Percentiles rank a stretch among this genome's conserved stretches.
These are phyloP conservation scores for Luffa acutangula DNA, from an alignment of 306 rosid species.

Conservation along the genomic window DNA sequence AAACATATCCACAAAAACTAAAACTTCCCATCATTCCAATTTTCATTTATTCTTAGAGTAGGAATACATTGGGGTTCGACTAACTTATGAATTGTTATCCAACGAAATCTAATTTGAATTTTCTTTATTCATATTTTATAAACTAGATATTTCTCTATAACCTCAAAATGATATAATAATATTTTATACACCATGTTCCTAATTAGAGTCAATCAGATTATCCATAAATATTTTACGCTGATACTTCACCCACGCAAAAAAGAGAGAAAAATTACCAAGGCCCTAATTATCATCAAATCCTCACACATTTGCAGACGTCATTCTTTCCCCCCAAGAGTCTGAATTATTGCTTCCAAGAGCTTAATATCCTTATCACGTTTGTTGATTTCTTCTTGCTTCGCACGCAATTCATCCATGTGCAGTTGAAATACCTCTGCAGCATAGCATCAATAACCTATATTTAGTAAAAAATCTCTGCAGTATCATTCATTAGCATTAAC, in stretches of 20 bases:
- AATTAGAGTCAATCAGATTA: not conserved
- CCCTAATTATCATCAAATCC: not conserved
- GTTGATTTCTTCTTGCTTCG: slow-evolving; percentile 65
- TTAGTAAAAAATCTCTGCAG: not conserved
- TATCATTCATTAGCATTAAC: not conserved
- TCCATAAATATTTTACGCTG: not conserved
- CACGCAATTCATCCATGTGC: slow-evolving; percentile 91
- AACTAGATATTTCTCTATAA: not conserved
- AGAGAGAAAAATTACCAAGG: not conserved
- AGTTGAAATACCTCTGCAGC: slow-evolving; percentile 74
- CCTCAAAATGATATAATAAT: not conserved
- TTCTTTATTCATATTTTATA: not conserved
- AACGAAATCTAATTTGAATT: not conserved
- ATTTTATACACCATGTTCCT: not conserved
- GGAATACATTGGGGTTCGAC: not conserved
- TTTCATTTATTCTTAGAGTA: not conserved
- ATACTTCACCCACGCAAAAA: not conserved
- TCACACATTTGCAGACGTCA: slow-evolving; percentile 3
- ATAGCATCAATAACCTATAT: not conserved
- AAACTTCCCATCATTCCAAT: not conserved
- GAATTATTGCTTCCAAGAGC: slow-evolving; percentile 74
- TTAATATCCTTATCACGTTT: slow-evolving; percentile 86
- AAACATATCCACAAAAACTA: not conserved
- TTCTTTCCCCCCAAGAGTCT: slow-evolving; percentile 70
- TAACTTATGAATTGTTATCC: not conserved